A percentile compares a stretch with the other conserved stretches of the same genome.
phyloP scores from a whole-genome alignment of 371 early-diverging fungal species.

The Rhizopus delemar region DNA sequence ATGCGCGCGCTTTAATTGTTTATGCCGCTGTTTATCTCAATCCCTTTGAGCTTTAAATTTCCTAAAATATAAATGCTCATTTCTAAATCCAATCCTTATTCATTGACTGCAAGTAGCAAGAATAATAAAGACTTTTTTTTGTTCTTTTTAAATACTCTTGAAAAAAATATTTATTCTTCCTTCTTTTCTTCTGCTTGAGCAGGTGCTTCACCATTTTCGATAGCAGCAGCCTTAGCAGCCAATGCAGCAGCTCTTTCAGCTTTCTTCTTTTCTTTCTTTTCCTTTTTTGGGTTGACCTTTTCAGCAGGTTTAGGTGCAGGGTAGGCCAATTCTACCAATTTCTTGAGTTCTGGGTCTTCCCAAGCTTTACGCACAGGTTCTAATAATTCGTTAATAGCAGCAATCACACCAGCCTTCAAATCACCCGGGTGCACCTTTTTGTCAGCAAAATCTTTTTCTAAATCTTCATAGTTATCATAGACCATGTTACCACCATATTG shows the following conservation, averaged over 20 bases:
- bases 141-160: too few species aligned
- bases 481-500: constrained; percentile 86
- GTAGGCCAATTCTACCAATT: constrained; percentile 70
- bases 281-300: constrained; percentile 50
- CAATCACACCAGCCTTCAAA: constrained; percentile 89
- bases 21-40: too few species aligned
- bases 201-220: constrained; percentile 5
- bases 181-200: constrained; percentile 18
- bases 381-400: constrained; percentile 85
- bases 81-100: too few species aligned
- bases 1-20: too few species aligned
- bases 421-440: constrained; percentile 97
- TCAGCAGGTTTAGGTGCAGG: constrained; percentile 57
- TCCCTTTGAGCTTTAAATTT: too few species aligned
- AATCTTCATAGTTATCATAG: constrained; percentile 71
- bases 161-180: constrained; percentile 11
- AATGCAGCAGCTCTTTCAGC: constrained; percentile 34
- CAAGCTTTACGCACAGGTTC: constrained; percentile 90
- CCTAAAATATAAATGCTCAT: too few species aligned
- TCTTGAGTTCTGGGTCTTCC: constrained; percentile 62
- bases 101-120: background rate
- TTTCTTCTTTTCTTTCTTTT: constrained; percentile 36
- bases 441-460: constrained; percentile 87
- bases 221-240: constrained; percentile 30
- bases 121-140: background rate